Evolutionary conservation across 2,329 filamentous ascomycete genomes (phyloP), one percentile per base, ranked within the genome.

Genomic region (Plectosphaerella sp.): DNA sequence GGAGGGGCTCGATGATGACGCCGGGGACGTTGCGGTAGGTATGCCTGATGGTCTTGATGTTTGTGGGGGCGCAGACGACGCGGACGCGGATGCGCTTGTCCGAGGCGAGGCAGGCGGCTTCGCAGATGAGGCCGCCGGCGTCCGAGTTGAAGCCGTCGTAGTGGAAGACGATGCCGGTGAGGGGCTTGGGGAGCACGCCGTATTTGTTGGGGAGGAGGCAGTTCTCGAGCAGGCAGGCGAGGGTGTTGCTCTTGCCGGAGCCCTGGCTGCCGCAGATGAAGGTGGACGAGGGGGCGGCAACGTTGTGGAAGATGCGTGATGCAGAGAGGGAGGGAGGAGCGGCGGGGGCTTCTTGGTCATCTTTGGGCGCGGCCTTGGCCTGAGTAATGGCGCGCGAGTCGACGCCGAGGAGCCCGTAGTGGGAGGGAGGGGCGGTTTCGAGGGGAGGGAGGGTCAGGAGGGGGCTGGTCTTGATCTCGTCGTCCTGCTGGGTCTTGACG

Each of bases 191-290:
- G 1, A 85, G 67, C 1, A 64, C 61, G 7, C 76, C 78, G 0
- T 77, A 67, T 0, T 63, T 58, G 0, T 71, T 77, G 0, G 63
- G 58, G 1, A 82, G 65, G 0, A 87, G 66, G 36, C 77, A 84
- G 55, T 81, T 83, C 59, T 87, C 83, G 0, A 81, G 61, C 1
- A 81, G 56, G 47, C 76, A 81, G 1, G 77, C 77, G 1, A 85
- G 67, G 0, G 80, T 83, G 54, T 87, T 82, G 45, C 79, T 83
- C 61, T 87, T 87, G 0, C 84, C 84, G 0, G 79, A 83, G 1
- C 83, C 83, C 54, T 87, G 83, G 18, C 79, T 81, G 1, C 83
- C 83, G 51, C 83, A 87, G 33, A 87, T 80, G 64, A 87, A 87
- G 4, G 74, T 70, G 15, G 82, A 85, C 1, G 77, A 82, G 0